phyloP scores from a whole-genome alignment of 768 basidiomycete species.

The Auricularia auricula-judae region DNA sequence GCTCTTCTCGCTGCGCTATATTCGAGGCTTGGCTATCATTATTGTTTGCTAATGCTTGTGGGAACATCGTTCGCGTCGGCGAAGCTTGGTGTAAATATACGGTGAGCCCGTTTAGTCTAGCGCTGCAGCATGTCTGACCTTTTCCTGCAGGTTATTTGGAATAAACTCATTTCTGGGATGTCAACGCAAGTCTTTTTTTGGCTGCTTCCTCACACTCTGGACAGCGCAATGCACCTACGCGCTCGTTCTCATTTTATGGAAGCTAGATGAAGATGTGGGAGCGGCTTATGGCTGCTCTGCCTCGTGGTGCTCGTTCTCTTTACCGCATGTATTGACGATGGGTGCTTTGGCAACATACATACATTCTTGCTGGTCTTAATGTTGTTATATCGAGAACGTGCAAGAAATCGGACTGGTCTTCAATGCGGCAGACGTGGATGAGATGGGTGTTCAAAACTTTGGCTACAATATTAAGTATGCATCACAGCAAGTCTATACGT shows the following conservation, averaged over 20 bases:
- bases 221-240: slow-evolving; percentile 61
- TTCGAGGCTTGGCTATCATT: too few species aligned
- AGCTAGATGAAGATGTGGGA: background rate
- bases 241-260: slow-evolving; percentile 90
- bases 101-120: too few species aligned
- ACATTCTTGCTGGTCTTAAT: background rate
- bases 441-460: background rate
- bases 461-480: background rate
- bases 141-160: too few species aligned
- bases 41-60: too few species aligned
- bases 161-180: too few species aligned
- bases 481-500: background rate
- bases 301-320: background rate
- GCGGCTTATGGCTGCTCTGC: background rate
- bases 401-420: background rate
- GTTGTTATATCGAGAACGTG: background rate
- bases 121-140: too few species aligned
- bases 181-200: background rate
- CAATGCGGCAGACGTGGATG: background rate
- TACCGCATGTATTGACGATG: background rate
- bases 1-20: too few species aligned
- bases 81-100: too few species aligned
- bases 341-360: background rate
- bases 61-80: too few species aligned
- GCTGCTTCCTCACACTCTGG: slow-evolving; percentile 95